These are phyloP conservation scores for Aspergillus pseudoviridinutans DNA, from an alignment of 2,329 filamentous ascomycete species.

Conservation along the genomic window DNA sequence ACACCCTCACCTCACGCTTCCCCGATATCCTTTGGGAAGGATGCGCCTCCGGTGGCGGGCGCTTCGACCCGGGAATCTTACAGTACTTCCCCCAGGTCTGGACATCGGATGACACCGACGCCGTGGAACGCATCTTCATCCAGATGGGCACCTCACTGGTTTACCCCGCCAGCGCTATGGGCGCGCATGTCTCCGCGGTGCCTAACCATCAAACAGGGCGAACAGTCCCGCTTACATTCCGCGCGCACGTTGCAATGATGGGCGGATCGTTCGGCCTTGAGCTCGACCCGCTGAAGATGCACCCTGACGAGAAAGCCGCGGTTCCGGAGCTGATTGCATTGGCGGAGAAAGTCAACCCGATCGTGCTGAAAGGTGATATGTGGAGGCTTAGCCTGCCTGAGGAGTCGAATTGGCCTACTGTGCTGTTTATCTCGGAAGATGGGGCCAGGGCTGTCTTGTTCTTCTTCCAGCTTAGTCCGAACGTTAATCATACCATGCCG, in stretches of 20 bases:
- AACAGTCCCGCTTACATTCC: constrained; percentile 55
- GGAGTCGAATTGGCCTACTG: constrained; percentile 60
- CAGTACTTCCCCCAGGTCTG: constrained; percentile 64
- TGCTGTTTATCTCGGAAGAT: constrained; percentile 55
- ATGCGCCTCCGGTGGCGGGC: constrained; percentile 61
- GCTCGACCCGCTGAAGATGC: constrained; percentile 53
- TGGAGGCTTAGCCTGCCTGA: constrained; percentile 58
- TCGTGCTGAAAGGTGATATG: constrained; percentile 56
- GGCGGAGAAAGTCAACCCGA: constrained; percentile 55
- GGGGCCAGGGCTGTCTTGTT: constrained; percentile 52
- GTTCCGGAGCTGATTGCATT: constrained; percentile 54
- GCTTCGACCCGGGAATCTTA: constrained; percentile 61
- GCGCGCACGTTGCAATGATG: constrained; percentile 65
- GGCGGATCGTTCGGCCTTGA: constrained; percentile 65
- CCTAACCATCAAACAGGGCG: constrained; percentile 58
- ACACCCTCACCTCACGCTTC: constrained; percentile 56
- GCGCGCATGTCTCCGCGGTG: constrained; percentile 60
- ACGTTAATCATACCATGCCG: constrained; percentile 52
- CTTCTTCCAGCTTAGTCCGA: constrained; percentile 55
- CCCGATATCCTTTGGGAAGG: constrained; percentile 63
- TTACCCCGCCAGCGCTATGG: constrained; percentile 62
- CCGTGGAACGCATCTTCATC: constrained; percentile 56
- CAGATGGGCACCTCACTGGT: constrained; percentile 62
- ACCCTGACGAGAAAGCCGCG: constrained; percentile 48
- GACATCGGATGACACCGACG: constrained; percentile 65